Evolutionary conservation across 805 yeast species (phyloP).

Genomic region (Ogataea glucozyma): DNA sequence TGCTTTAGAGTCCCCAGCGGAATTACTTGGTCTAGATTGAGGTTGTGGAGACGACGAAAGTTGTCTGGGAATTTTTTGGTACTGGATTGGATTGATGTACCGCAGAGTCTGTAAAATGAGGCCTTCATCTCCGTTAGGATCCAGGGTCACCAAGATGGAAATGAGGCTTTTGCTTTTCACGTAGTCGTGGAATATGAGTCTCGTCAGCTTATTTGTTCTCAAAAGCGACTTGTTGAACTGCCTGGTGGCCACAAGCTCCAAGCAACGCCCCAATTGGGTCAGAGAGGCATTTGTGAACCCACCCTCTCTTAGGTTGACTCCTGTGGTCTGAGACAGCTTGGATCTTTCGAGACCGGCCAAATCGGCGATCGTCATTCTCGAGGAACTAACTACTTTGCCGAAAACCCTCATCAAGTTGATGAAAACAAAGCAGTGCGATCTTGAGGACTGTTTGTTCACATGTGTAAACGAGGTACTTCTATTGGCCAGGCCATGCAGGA

Average conservation of each 20-base stretch:
- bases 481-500: slow-evolving; percentile 40
- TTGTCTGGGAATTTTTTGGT: slow-evolving; percentile 29
- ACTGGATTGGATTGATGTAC: slow-evolving; percentile 33
- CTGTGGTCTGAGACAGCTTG: slow-evolving; percentile 45
- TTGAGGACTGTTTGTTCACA: slow-evolving; percentile 45
- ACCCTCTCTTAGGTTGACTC: slow-evolving; percentile 47
- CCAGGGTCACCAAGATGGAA: slow-evolving; percentile 40
- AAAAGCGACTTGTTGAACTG: slow-evolving; percentile 43
- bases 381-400: slow-evolving; percentile 28
- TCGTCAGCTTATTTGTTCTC: slow-evolving; percentile 50
- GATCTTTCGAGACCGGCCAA: slow-evolving; percentile 54
- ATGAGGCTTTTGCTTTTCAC: slow-evolving; percentile 35
- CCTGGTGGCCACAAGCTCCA: slow-evolving; percentile 41
- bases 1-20: slow-evolving; percentile 13
- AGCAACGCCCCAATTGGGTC: slow-evolving; percentile 51
- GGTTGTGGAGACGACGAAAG: slow-evolving; percentile 16
- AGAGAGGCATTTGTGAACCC: slow-evolving; percentile 50
- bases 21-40: slow-evolving; percentile 6
- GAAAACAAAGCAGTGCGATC: slow-evolving; percentile 54
- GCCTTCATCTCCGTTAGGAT: slow-evolving; percentile 41
- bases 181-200: slow-evolving; percentile 48
- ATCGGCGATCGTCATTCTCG: slow-evolving; percentile 51
- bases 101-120: slow-evolving; percentile 33
- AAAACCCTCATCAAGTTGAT: slow-evolving; percentile 37
- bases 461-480: slow-evolving; percentile 45